Base-by-base conservation (phyloP, 2,329 filamentous ascomycete species). In the Coleophoma eucalyptorum region DNA sequence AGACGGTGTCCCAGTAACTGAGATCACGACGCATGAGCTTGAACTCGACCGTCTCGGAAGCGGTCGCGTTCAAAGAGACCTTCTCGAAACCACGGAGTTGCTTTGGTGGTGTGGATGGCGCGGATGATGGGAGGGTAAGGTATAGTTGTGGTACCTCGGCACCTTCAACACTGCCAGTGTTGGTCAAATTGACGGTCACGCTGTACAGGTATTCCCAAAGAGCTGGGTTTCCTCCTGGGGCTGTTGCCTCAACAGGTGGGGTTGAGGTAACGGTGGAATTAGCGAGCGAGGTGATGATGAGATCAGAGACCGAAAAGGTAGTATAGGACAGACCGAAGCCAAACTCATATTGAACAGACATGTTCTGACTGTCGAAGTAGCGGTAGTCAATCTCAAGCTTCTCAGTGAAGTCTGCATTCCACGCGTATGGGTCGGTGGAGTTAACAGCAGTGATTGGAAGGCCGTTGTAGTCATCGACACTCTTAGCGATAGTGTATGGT, bases 401-500 rank as follows among this genome's bases (percentile, higher is more conserved):
- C 55, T 80, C 77, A 4, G 62, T 66, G 57, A 77, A 80, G 53
- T 78, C 65, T 5, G 62, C 64, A 50, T 75, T 69, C 3, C 84
- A 11, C 35, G 74, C 80, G 55, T 77, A 73, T 3, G 71, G 72
- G 8, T 73, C 58, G 16, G 70, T 65, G 5, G 42, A 44, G 20
- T 44, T 44, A 12, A 44, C 42, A 11, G 11, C 20, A 5, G 42
- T 26, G 75, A 65, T 21, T 20, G 84, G 11, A 34, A 74, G 80
- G 54, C 76, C 72, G 3, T 71, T 73, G 54, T 81, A 83, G 53
- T 80, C 74, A 10, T 65, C 71, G 5, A 70, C 76, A 26, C 76
- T 74, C 55, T 70, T 67, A 18, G 83, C 83, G 58, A 96, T 86
- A 0, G 89, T 94, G 69, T 93, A 96, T 0, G 91, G 91, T 1